Base-by-base conservation (phyloP, 352 stramenopile species). In the Phytophthora sp. region DNA sequence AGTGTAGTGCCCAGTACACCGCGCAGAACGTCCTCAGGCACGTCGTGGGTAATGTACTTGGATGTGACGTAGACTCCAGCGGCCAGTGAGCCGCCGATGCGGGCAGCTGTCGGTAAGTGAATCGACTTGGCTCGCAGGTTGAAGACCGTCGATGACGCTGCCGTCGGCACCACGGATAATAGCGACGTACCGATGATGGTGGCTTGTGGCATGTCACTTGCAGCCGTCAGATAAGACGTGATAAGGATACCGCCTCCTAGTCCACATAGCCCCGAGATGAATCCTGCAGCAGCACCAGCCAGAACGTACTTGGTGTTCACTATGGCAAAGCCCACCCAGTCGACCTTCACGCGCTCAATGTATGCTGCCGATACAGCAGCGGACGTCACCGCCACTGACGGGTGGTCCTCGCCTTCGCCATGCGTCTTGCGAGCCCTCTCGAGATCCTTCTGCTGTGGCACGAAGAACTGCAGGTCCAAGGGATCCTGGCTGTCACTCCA, bases 161-260 rank as follows among this genome's bases (percentile, higher is more conserved):
- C 87, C 9, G 85, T 91, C 12, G 87, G 87, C 35, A 95, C 85
- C 49, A 95, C 90, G 27, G 80, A 90, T 18, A 95, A 61, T 45
- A 95, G 71, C 54, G 87, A 95, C 16, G 87, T 95, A 39, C 87
- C 87, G 45, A 95, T 93, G 66, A 95, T 93, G 7, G 73, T 74
- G 53, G 81, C 77, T 67, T 95, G 87, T 12, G 87, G 82, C 87
- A 95, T 93, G 70, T 95, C 87, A 66, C 87, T 95, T 6, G 85
- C 82, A 27, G 86, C 82, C 15, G 87, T 95, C 49, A 95, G 71
- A 66, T 95, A 95, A 2, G 87, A 83, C 15, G 87, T 95, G 67
- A 95, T 95, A 56, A 95, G 77, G 57, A 95, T 92, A 18, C 87
- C 87, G 54, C 87, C 87, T 67, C 87, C 87, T 30, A 94, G 73